A percentile compares a stretch with the other conserved stretches of the same genome.
Evolutionary conservation across 164 flowering plant genomes (phyloP).

Genomic region (Aristolochia californica): DNA sequence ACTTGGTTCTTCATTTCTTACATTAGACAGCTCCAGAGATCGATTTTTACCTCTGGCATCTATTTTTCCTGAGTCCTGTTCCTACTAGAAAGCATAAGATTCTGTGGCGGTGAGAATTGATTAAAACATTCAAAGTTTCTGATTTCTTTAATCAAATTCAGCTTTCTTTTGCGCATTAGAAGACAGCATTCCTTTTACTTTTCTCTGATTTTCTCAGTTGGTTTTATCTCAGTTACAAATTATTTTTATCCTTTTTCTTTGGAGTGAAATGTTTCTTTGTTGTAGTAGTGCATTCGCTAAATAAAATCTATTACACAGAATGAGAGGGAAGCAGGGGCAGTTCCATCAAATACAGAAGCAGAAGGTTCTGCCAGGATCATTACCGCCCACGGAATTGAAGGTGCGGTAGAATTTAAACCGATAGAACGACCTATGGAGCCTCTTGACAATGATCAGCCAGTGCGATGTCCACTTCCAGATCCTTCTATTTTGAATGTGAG

Average conservation of each 20-base stretch:
- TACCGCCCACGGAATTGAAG: conserved; percentile 69
- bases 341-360: conserved; percentile 36
- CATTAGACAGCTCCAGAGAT: background rate
- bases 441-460: conserved; percentile 65
- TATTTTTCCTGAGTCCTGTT: background rate
- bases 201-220: background rate
- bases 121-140: background rate
- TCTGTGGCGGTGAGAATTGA: background rate
- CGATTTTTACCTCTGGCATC: background rate
- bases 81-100: background rate
- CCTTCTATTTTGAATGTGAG: conserved; percentile 95
- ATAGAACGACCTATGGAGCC: conserved; percentile 89
- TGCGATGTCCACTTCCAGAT: conserved; percentile 87
- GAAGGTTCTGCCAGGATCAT: conserved; percentile 15
- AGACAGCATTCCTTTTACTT: background rate
- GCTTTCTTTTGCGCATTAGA: too few species aligned
- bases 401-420: conserved; percentile 79
- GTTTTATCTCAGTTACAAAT: background rate
- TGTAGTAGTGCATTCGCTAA: background rate
- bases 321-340: conserved; percentile 30
- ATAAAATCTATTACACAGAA: conserved; percentile 34
- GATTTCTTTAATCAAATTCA: background rate
- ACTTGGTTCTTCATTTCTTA: background rate
- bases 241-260: background rate
- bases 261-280: background rate